Evolutionary conservation across 2,329 filamentous ascomycete species (phyloP).

Genomic region (Arthrinium puccinioides): DNA sequence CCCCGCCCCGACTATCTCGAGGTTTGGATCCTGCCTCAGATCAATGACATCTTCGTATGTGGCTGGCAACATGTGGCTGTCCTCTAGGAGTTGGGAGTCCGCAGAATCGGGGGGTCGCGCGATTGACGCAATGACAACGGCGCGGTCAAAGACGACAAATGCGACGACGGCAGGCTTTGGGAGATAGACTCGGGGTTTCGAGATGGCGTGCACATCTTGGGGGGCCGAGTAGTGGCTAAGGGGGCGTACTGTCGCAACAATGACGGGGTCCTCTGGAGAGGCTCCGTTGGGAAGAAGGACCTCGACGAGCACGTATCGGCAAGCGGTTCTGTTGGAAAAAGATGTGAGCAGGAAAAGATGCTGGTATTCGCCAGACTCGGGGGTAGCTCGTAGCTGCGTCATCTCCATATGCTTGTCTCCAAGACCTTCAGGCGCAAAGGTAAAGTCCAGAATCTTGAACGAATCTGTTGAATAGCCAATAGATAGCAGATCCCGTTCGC

Average conservation of each 20-base stretch:
- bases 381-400: slow-evolving; percentile 43
- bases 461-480: slow-evolving; percentile 46
- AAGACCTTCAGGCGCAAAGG: slow-evolving; percentile 52
- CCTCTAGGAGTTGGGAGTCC: slow-evolving; percentile 66
- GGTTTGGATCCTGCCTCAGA: slow-evolving; percentile 57
- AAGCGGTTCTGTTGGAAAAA: slow-evolving; percentile 41
- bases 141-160: slow-evolving; percentile 73
- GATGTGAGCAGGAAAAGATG: slow-evolving; percentile 57
- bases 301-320: slow-evolving; percentile 72
- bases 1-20: slow-evolving; percentile 58
- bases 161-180: slow-evolving; percentile 74
- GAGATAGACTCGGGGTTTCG: slow-evolving; percentile 62
- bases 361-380: slow-evolving; percentile 44
- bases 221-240: slow-evolving; percentile 58
- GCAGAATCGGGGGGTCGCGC: slow-evolving; percentile 60
- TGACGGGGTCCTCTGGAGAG: slow-evolving; percentile 23
- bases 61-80: slow-evolving; percentile 54
- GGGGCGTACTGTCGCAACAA: slow-evolving; percentile 60
- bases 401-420: slow-evolving; percentile 42
- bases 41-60: slow-evolving; percentile 84
- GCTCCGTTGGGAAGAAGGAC: slow-evolving; percentile 49
- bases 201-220: slow-evolving; percentile 31
- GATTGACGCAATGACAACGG: slow-evolving; percentile 71
- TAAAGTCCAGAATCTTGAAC: slow-evolving; percentile 74
- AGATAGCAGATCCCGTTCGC: slow-evolving; percentile 41